phyloP scores from a whole-genome alignment of 2,329 filamentous ascomycete genomes.

The Penicillium verrucosum region DNA sequence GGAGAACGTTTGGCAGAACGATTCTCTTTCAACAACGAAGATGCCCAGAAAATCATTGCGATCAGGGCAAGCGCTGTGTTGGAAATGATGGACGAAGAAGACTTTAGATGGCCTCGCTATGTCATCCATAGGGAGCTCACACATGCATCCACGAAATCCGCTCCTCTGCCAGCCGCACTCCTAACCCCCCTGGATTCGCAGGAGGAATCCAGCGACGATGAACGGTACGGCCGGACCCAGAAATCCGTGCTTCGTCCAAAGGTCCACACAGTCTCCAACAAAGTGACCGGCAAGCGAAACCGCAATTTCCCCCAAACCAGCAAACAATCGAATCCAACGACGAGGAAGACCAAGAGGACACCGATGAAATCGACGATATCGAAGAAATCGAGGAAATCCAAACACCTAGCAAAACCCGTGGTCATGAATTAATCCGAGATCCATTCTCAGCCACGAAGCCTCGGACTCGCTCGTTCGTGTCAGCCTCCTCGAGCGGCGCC shows the following conservation, averaged over 20 bases:
- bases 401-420: constrained; percentile 24
- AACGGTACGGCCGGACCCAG: constrained; percentile 33
- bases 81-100: constrained; percentile 38
- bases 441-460: constrained; percentile 19
- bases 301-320: constrained; percentile 28
- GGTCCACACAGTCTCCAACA: constrained; percentile 37
- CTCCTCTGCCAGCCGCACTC: constrained; percentile 26
- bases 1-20: constrained; percentile 30
- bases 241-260: constrained; percentile 48
- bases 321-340: constrained; percentile 29
- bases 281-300: constrained; percentile 43
- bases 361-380: constrained; percentile 17
- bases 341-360: constrained; percentile 17
- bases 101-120: constrained; percentile 43
- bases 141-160: constrained; percentile 30
- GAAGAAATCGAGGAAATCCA: constrained; percentile 14
- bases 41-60: constrained; percentile 37
- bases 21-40: constrained; percentile 32
- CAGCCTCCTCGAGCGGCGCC: constrained; percentile 8
- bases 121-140: constrained; percentile 42
- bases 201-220: constrained; percentile 34
- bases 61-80: constrained; percentile 33
- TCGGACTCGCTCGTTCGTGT: constrained; percentile 12
- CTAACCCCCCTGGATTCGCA: constrained; percentile 37
- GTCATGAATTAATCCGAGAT: constrained; percentile 24